Evolutionary conservation across 768 basidiomycete genomes (phyloP).

Genomic region (Arthromyces matolae): DNA sequence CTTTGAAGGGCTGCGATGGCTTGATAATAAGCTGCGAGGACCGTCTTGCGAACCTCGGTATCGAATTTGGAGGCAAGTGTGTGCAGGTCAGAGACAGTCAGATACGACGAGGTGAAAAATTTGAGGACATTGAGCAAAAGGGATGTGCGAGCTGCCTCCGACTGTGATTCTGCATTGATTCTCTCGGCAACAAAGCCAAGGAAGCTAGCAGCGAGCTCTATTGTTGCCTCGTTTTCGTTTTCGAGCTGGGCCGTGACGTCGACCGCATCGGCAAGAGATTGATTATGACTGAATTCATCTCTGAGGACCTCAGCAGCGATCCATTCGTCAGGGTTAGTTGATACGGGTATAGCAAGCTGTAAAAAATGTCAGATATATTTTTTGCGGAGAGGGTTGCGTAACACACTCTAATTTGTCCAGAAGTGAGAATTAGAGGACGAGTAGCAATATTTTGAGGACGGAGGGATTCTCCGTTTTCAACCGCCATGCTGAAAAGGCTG

Average conservation of each 20-base stretch:
- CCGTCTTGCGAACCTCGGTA: conserved; percentile 67
- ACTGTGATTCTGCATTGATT: conserved; percentile 52
- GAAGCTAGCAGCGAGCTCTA: conserved; percentile 82
- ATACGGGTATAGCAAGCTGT: conserved; percentile 84
- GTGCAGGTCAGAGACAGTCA: conserved; percentile 75
- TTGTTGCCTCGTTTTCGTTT: conserved; percentile 57
- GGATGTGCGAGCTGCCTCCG: conserved; percentile 48
- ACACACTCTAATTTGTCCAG: conserved; percentile 52
- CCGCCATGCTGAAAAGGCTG: conserved; percentile 33
- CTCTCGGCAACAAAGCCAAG: conserved; percentile 70
- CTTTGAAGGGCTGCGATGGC: conserved; percentile 70
- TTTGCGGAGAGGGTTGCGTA: conserved; percentile 8
- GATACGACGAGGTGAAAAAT: conserved; percentile 75
- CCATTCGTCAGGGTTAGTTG: conserved; percentile 81
- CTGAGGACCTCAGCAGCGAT: conserved; percentile 87
- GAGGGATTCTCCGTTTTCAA: conserved; percentile 34
- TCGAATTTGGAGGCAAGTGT: conserved; percentile 73
- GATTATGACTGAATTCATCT: conserved; percentile 78
- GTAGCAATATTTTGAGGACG: conserved; percentile 35
- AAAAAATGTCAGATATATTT: conserved; percentile 7
- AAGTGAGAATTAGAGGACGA: conserved; percentile 46
- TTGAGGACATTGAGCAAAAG: conserved; percentile 74
- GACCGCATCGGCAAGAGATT: conserved; percentile 53
- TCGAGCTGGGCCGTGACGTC: conserved; percentile 52
- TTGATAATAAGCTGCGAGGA: conserved; percentile 76